Percentiles rank a stretch among this genome's conserved stretches.
These are phyloP conservation scores for Dendrobium officinale DNA, from an alignment of 106 monocot species.

Conservation along the genomic window DNA sequence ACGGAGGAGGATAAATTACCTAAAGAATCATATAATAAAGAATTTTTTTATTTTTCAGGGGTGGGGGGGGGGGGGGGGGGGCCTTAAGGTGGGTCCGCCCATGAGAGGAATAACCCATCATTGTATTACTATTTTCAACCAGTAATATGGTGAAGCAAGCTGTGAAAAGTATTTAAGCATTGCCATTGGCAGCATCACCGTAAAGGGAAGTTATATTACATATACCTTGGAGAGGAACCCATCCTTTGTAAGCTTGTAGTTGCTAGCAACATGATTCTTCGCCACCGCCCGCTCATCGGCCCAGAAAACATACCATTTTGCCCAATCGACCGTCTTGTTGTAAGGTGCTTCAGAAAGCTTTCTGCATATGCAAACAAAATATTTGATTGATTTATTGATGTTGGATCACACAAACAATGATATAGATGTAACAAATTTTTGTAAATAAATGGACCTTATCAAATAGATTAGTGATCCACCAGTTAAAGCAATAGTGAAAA, in stretches of 20 bases:
- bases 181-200: too few species aligned
- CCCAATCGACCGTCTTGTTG: constrained; percentile 91
- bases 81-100: too few species aligned
- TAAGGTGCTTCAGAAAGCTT: constrained; percentile 35
- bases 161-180: too few species aligned
- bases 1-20: too few species aligned
- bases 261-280: constrained; percentile 83
- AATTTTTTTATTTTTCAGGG: too few species aligned
- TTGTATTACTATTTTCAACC: too few species aligned
- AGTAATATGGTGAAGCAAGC: too few species aligned
- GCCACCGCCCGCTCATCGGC: constrained; percentile 88
- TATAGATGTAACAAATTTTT: not conserved
- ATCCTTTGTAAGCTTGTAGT: constrained; percentile 75
- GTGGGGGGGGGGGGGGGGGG: too few species aligned
- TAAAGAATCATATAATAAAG: too few species aligned
- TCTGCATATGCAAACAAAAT: constrained; percentile 4
- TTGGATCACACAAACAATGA: too few species aligned
- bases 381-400: not conserved
- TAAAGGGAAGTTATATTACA: not conserved
- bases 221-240: constrained; percentile 80
- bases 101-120: too few species aligned
- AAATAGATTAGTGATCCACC: constrained; percentile 51
- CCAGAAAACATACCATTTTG: constrained; percentile 90
- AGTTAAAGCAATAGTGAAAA: constrained; percentile 59
- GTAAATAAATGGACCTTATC: constrained; percentile 29